phyloP scores from a whole-genome alignment of 805 yeast genomes.

The Babjeviella inositovora region DNA sequence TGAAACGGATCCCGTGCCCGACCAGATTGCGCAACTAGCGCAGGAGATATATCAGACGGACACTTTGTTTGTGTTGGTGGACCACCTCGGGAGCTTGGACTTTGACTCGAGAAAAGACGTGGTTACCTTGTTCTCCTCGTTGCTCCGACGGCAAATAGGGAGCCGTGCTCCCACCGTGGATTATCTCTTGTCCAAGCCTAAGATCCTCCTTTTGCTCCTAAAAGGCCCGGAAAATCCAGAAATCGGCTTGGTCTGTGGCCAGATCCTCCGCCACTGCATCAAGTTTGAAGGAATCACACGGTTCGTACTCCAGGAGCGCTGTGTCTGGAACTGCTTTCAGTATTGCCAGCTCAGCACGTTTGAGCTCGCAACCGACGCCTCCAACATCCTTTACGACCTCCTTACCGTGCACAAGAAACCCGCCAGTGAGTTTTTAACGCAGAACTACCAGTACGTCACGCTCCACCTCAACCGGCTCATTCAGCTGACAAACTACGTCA shows the following conservation, averaged over 20 bases:
- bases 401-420: slow-evolving; percentile 54
- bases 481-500: slow-evolving; percentile 71
- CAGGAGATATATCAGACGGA: slow-evolving; percentile 68
- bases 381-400: slow-evolving; percentile 58
- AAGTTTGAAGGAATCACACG: slow-evolving; percentile 58
- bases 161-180: slow-evolving; percentile 78
- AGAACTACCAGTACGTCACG: slow-evolving; percentile 25
- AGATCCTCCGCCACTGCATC: slow-evolving; percentile 72
- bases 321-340: slow-evolving; percentile 71
- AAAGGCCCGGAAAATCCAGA: slow-evolving; percentile 65
- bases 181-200: slow-evolving; percentile 53
- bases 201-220: slow-evolving; percentile 43
- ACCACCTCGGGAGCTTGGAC: slow-evolving; percentile 50
- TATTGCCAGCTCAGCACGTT: slow-evolving; percentile 66
- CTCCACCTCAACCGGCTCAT: slow-evolving; percentile 65
- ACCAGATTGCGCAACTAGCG: slow-evolving; percentile 59
- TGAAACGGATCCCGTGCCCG: slow-evolving; percentile 42
- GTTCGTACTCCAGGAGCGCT: slow-evolving; percentile 38
- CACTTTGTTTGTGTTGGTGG: slow-evolving; percentile 42
- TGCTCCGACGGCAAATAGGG: slow-evolving; percentile 67
- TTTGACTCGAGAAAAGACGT: slow-evolving; percentile 88
- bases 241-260: slow-evolving; percentile 57
- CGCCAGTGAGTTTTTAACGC: slow-evolving; percentile 53
- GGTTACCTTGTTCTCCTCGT: slow-evolving; percentile 49
- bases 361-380: slow-evolving; percentile 84